Percentiles rank a stretch among this genome's conserved stretches.
These are phyloP conservation scores for Lachancea sp. DNA, from an alignment of 805 yeast genomes.

Conservation along the genomic window DNA sequence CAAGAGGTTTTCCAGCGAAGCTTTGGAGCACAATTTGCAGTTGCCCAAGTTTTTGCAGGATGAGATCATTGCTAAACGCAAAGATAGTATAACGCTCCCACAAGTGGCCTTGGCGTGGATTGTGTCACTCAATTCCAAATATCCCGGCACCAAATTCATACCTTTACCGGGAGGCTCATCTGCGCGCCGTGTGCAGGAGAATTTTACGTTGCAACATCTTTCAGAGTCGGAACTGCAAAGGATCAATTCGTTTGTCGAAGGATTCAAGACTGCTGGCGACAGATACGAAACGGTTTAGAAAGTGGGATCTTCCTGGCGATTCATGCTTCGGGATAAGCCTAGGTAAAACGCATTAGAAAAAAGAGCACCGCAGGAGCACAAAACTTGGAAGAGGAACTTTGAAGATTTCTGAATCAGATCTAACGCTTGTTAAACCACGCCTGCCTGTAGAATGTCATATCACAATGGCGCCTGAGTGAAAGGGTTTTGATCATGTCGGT, in stretches of 20 bases:
- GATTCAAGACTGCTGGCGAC: conserved; percentile 46
- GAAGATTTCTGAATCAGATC: too few species aligned
- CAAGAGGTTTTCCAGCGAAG: conserved; percentile 57
- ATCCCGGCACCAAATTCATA: conserved; percentile 44
- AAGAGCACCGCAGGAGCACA: too few species aligned
- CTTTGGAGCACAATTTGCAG: conserved; percentile 45
- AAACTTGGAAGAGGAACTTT: too few species aligned
- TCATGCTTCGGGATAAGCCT: too few species aligned
- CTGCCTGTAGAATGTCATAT: too few species aligned
- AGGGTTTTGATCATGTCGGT: too few species aligned
- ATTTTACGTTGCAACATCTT: conserved; percentile 23
- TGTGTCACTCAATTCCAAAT: conserved; percentile 37
- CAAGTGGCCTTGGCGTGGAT: conserved; percentile 71
- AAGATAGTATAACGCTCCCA: conserved; percentile 47
- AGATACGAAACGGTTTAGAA: conserved; percentile 36
- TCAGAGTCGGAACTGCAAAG: background rate
- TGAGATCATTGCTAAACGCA: conserved; percentile 41
- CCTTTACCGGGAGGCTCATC: conserved; percentile 81
- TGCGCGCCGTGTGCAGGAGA: conserved; percentile 52
- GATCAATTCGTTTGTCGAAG: conserved; percentile 41
- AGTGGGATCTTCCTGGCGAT: too few species aligned
- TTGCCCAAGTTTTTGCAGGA: conserved; percentile 45
- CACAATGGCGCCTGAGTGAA: too few species aligned
- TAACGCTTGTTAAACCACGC: too few species aligned
- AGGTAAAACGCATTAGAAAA: too few species aligned